These are phyloP conservation scores for Lumnitzera racemosa DNA, from an alignment of 345 rosid genomes.

Conservation along the genomic window DNA sequence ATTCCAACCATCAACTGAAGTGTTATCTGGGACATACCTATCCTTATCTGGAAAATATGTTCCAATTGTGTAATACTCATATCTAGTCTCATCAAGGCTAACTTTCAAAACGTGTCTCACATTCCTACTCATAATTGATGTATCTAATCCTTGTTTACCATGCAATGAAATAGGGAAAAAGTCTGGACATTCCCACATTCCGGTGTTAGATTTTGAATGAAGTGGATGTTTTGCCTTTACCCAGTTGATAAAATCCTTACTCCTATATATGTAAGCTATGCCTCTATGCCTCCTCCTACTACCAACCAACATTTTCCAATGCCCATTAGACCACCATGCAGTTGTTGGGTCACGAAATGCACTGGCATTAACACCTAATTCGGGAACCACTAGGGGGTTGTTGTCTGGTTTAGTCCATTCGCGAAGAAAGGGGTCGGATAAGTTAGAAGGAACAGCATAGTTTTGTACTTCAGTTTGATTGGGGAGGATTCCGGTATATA, in stretches of 20 bases:
- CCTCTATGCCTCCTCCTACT: constrained; percentile 48
- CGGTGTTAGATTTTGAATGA: constrained; percentile 38
- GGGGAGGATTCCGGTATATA: constrained; percentile 66
- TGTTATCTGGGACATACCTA: constrained; percentile 47
- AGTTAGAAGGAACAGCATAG: constrained; percentile 62
- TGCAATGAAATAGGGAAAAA: constrained; percentile 52
- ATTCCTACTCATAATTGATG: constrained; percentile 12
- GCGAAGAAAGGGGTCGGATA: constrained; percentile 67
- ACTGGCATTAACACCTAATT: constrained; percentile 38
- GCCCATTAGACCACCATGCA: constrained; percentile 56
- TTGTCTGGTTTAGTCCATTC: constrained; percentile 73
- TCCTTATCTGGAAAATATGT: constrained; percentile 31
- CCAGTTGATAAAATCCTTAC: constrained; percentile 65
- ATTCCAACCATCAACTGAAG: constrained; percentile 57
- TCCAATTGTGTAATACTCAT: constrained; percentile 68
- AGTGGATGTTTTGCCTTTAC: constrained; percentile 59
- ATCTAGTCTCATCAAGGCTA: constrained; percentile 66
- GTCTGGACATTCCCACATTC: constrained; percentile 97
- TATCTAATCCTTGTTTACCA: constrained; percentile 45
- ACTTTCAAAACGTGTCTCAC: constrained; percentile 60
- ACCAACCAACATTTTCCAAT: constrained; percentile 61
- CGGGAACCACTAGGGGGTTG: constrained; percentile 57
- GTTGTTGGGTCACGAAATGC: constrained; percentile 94
- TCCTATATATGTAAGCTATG: constrained; percentile 50
- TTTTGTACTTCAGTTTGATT: constrained; percentile 48